Conservation (phyloP, 2,329 filamentous ascomycete genomes). For the Epichloe aotearoae region DNA sequence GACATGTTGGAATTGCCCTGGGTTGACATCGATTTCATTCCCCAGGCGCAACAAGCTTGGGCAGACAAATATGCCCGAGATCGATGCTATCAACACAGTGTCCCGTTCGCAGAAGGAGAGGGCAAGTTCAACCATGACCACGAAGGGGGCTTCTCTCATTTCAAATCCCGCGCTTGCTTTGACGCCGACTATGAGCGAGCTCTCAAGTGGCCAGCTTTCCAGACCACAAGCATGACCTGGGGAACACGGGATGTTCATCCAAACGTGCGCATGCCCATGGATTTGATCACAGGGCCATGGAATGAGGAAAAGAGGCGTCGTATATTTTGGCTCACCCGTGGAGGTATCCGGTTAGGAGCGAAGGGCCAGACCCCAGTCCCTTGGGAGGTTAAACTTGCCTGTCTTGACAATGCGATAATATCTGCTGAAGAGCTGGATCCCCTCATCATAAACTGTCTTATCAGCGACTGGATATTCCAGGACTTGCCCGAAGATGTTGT, state of each 20-base stretch:
- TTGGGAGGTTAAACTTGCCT: constrained; percentile 29
- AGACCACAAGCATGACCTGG: constrained; percentile 10
- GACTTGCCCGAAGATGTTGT: constrained; percentile 18
- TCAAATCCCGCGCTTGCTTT: constrained; percentile 22
- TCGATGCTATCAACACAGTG: constrained; percentile 22
- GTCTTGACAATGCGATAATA: constrained; percentile 23
- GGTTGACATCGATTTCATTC: constrained; percentile 30
- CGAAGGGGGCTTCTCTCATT: constrained; percentile 15
- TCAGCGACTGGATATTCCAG: constrained; percentile 15
- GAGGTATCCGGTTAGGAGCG: constrained; percentile 20
- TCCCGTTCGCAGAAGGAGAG: constrained; percentile 3
- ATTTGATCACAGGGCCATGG: constrained; percentile 30
- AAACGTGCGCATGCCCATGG: constrained; percentile 24
- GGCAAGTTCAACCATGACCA: constrained; percentile 9
- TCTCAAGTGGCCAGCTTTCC: constrained; percentile 12
- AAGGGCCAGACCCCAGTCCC: constrained; percentile 13
- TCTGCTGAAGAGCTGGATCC: constrained; percentile 15
- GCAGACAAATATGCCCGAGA: constrained; percentile 23
- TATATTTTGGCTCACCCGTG: constrained; percentile 32
- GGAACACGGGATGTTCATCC: constrained; percentile 24
- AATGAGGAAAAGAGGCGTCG: constrained; percentile 24
- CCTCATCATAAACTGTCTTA: constrained; percentile 19
- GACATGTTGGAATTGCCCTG: constrained; percentile 30
- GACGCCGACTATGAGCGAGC: constrained; percentile 22
- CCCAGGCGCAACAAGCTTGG: constrained; percentile 36